Percentiles rank a stretch among this genome's conserved stretches.
phyloP scores from a whole-genome alignment of 2,329 filamentous ascomycete species.

The Aureobasidium vineae region DNA sequence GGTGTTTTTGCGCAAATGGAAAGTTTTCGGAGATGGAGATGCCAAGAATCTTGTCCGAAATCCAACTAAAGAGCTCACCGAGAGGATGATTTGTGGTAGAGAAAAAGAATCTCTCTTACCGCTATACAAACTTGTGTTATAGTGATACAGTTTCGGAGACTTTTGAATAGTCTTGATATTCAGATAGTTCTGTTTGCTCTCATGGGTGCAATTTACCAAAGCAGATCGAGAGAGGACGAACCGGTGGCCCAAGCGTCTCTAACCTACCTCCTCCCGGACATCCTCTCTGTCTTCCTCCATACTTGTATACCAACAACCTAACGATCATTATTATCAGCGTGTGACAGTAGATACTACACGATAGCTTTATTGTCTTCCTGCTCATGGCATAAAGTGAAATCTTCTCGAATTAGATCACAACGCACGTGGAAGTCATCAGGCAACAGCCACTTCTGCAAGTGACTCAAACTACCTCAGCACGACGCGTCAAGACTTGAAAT shows the following conservation, averaged over 20 bases:
- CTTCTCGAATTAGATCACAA: neutral
- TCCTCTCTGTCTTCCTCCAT: neutral
- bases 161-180: too few relatives aligned
- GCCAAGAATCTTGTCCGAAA: neutral
- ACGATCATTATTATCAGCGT: neutral
- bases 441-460: neutral
- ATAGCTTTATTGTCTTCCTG: neutral
- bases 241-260: neutral
- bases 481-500: too few relatives aligned
- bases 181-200: too few relatives aligned
- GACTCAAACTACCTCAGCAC: neutral
- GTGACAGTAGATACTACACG: neutral
- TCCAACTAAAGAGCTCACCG: too few relatives aligned
- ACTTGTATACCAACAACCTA: neutral
- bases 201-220: too few relatives aligned
- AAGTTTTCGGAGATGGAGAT: conserved; percentile 10
- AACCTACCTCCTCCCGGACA: neutral
- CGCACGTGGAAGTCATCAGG: neutral
- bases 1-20: neutral
- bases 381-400: neutral
- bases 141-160: too few relatives aligned
- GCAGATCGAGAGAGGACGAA: neutral
- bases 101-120: too few relatives aligned
- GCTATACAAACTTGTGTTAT: too few relatives aligned
- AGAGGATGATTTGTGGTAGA: too few relatives aligned